These are phyloP conservation scores for Lecanoromycetidae sp. DNA, from an alignment of 2,329 filamentous ascomycete species.

Conservation along the genomic window DNA sequence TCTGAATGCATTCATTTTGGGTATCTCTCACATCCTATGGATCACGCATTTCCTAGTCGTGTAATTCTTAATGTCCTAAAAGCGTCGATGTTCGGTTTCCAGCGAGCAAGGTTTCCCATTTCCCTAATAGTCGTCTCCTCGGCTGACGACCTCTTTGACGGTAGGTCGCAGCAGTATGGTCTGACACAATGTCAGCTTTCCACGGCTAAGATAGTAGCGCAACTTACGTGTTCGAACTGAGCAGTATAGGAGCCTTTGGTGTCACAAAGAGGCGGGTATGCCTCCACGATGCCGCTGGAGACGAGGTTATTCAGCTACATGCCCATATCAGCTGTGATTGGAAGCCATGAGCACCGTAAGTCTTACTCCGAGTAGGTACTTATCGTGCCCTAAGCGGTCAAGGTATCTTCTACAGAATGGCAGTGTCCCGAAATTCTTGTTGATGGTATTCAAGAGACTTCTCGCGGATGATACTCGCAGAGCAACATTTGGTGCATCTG, in stretches of 20 bases:
- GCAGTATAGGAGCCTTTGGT: constrained; percentile 91
- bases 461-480: constrained; percentile 72
- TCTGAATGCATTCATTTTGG: background rate
- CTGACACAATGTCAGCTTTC: constrained; percentile 31
- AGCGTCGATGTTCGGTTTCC: background rate
- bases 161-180: constrained; percentile 66
- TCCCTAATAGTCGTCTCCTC: constrained; percentile 67
- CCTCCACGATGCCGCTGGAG: constrained; percentile 69
- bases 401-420: constrained; percentile 86
- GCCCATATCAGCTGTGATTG: constrained; percentile 1
- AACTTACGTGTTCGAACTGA: constrained; percentile 86
- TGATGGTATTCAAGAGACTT: constrained; percentile 74
- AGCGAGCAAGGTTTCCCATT: background rate
- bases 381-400: constrained; percentile 85
- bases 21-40: background rate
- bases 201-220: background rate
- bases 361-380: constrained; percentile 76
- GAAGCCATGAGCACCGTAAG: constrained; percentile 11
- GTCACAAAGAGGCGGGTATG: constrained; percentile 80
- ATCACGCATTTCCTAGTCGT: no score
- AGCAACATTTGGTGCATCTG: constrained; percentile 62
- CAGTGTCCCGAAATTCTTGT: constrained; percentile 90
- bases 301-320: constrained; percentile 83
- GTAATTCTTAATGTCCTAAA: background rate
- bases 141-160: constrained; percentile 77